Evolutionary conservation across 495 filamentous ascomycete genomes (phyloP).

Genomic region (Daldinia grandis): DNA sequence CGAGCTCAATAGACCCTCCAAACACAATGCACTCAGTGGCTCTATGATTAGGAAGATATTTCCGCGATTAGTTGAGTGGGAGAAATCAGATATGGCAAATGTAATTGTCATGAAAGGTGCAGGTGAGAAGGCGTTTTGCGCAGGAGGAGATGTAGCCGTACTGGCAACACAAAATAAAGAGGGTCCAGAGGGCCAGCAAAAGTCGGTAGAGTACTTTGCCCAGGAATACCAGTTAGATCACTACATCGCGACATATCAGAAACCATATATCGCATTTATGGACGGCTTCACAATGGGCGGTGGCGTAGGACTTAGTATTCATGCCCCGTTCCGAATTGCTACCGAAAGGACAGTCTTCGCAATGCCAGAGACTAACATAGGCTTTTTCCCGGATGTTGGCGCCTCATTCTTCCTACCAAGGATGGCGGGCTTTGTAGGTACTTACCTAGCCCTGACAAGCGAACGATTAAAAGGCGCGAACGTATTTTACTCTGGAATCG

Average conservation of each 20-base stretch:
- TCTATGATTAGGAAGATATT: conserved; percentile 95
- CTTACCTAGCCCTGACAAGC: conserved; percentile 91
- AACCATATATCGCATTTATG: conserved; percentile 95
- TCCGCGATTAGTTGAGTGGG: conserved; percentile 87
- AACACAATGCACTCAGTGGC: conserved; percentile 87
- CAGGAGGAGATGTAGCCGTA: conserved; percentile 86
- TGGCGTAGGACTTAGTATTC: conserved; percentile 90
- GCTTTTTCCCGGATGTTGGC: conserved; percentile 98
- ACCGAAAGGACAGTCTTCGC: conserved; percentile 95
- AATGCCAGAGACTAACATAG: conserved; percentile 98
- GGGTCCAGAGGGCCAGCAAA: conserved; percentile 70
- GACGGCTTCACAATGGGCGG: conserved; percentile 99
- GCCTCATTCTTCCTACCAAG: conserved; percentile 93
- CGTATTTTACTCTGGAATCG: conserved; percentile 82
- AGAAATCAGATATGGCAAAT: conserved; percentile 91
- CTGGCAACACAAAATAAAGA: conserved; percentile 76
- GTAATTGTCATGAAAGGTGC: conserved; percentile 91
- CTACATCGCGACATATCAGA: conserved; percentile 89
- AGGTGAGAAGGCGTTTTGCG: conserved; percentile 85
- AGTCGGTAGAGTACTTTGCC: conserved; percentile 83
- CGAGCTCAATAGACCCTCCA: conserved; percentile 90
- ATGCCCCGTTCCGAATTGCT: conserved; percentile 95
- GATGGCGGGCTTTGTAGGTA: conserved; percentile 83
- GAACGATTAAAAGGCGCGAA: conserved; percentile 81
- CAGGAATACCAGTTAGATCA: conserved; percentile 96